phyloP scores from a whole-genome alignment of 495 filamentous ascomycete genomes.

The Diplogelasinospora grovesii region DNA sequence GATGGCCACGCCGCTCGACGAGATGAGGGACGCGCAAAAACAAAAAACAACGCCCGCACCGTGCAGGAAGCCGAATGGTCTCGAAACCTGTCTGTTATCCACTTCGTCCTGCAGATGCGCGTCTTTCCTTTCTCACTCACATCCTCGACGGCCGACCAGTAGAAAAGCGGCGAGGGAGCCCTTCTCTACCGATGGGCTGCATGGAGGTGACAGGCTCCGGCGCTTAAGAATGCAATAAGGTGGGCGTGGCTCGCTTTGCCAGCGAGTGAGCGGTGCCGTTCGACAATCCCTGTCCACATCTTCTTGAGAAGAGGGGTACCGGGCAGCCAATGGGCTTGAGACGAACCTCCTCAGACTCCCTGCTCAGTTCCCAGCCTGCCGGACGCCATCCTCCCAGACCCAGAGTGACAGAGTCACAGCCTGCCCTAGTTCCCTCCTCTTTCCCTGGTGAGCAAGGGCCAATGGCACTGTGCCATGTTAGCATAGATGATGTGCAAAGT shows the following conservation, averaged over 20 bases:
- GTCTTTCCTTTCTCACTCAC: slow-evolving; percentile 18
- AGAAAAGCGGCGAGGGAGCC: slow-evolving; percentile 12
- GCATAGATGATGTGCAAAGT: no score
- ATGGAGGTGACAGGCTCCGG: slow-evolving; percentile 25
- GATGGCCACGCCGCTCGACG: no score
- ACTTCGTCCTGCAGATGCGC: slow-evolving; percentile 29
- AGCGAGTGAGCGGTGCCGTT: slow-evolving; percentile 20
- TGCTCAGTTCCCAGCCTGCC: slow-evolving; percentile 22
- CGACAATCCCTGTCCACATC: slow-evolving; percentile 8
- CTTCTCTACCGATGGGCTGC: slow-evolving; percentile 26
- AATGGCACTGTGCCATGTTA: no score
- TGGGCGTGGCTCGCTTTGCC: slow-evolving; percentile 21
- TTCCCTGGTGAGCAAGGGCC: neutral
- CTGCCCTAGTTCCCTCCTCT: neutral
- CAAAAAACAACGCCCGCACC: slow-evolving; percentile 2
- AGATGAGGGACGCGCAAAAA: no score
- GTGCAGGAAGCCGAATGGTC: slow-evolving; percentile 5
- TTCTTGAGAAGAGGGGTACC: slow-evolving; percentile 11
- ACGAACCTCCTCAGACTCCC: slow-evolving; percentile 3
- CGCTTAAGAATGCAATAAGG: slow-evolving; percentile 25
- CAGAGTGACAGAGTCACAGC: no score
- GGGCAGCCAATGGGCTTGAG: slow-evolving; percentile 14
- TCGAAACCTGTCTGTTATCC: no score
- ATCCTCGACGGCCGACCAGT: slow-evolving; percentile 19
- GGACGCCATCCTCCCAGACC: slow-evolving; percentile 7